A percentile compares a stretch with the other conserved stretches of the same genome.
Evolutionary conservation across 2,329 filamentous ascomycete species (phyloP).

Genomic region (Scortechinia acanthostroma): DNA sequence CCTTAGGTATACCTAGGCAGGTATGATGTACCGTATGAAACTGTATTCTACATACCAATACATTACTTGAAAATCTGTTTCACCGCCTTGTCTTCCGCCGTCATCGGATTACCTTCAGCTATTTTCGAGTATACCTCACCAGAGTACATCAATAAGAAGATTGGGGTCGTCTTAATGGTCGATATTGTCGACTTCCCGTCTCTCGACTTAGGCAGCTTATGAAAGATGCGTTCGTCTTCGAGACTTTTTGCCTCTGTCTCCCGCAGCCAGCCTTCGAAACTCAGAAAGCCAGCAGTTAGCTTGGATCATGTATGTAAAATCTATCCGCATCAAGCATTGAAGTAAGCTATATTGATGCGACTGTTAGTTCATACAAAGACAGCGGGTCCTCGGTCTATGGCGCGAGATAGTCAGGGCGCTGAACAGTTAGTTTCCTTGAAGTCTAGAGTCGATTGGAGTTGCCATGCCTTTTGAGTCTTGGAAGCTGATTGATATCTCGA

Average conservation of each 20-base stretch:
- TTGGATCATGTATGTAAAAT: constrained; percentile 25
- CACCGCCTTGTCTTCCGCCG: too few relatives aligned
- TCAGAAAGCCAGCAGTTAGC: constrained; percentile 22
- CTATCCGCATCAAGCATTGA: not conserved
- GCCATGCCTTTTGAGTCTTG: constrained; percentile 1
- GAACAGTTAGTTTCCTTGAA: constrained; percentile 17
- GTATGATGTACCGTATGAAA: too few relatives aligned
- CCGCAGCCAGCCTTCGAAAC: constrained; percentile 17
- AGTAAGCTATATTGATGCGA: not conserved
- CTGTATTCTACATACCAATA: too few relatives aligned
- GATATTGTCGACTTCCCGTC: too few relatives aligned
- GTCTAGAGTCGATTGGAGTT: not conserved
- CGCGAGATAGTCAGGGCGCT: constrained; percentile 28
- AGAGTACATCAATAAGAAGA: too few relatives aligned
- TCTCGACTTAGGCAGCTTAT: too few relatives aligned
- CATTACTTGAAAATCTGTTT: too few relatives aligned
- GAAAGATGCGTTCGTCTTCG: constrained; percentile 18
- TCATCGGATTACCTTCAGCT: too few relatives aligned
- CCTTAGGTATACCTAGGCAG: too few relatives aligned
- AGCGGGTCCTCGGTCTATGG: constrained; percentile 29
- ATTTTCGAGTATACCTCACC: too few relatives aligned
- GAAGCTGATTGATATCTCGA: not conserved
- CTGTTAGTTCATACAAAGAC: constrained; percentile 28
- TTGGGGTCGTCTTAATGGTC: too few relatives aligned
- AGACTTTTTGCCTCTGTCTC: constrained; percentile 16